phyloP scores from a whole-genome alignment of 2,329 filamentous ascomycete species.

The Ascochyta lentis region DNA sequence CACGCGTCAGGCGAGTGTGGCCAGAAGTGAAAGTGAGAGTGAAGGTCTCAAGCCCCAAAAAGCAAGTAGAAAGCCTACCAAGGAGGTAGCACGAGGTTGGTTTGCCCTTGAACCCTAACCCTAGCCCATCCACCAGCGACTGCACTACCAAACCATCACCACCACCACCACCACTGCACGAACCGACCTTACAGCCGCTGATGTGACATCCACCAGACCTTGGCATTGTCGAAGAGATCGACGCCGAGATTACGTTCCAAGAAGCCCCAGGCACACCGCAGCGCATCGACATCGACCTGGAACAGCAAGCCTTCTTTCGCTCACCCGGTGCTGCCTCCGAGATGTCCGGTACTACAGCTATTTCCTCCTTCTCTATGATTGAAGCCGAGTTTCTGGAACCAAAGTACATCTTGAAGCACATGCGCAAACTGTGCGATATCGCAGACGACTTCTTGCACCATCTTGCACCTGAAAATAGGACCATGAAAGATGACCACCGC shows the following conservation, averaged over 20 bases:
- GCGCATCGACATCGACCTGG: constrained; percentile 10
- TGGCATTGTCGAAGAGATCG: constrained; percentile 42
- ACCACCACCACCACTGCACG: background rate
- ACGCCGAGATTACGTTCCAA: constrained; percentile 31
- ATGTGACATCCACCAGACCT: constrained; percentile 35
- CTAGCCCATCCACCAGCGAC: background rate
- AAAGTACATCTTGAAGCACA: constrained; percentile 50
- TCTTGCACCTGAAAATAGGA: constrained; percentile 37
- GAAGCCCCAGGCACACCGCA: constrained; percentile 35
- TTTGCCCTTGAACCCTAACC: constrained; percentile 15
- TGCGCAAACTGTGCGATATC: constrained; percentile 47
- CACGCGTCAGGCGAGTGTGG: constrained; percentile 38
- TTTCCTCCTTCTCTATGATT: constrained; percentile 54
- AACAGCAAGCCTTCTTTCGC: constrained; percentile 22
- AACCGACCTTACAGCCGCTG: constrained; percentile 16
- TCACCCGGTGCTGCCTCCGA: constrained; percentile 50
- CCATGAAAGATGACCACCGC: constrained; percentile 24
- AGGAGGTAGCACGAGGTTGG: constrained; percentile 38
- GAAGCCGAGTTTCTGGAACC: constrained; percentile 52
- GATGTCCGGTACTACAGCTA: constrained; percentile 57
- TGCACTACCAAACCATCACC: background rate
- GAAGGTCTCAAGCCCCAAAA: constrained; percentile 25
- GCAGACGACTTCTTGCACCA: constrained; percentile 40
- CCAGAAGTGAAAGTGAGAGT: constrained; percentile 37
- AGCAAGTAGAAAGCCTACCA: constrained; percentile 31